Conservation (phyloP, 257 asterid species). For the Solanum neorickii region DNA sequence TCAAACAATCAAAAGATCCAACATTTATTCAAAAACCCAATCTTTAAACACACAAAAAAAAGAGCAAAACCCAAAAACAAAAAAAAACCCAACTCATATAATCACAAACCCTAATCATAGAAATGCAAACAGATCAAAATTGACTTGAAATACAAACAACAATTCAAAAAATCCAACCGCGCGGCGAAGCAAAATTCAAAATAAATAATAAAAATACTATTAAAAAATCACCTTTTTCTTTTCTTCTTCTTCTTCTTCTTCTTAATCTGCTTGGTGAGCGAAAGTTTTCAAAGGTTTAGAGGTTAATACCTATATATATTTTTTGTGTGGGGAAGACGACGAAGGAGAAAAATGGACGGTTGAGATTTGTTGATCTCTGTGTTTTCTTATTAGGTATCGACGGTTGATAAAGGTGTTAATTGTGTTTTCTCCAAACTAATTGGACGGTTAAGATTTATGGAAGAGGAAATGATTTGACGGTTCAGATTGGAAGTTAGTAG, state of each 20-base stretch:
- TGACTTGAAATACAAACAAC: neutral
- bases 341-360: conserved; percentile 33
- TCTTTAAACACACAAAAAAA: neutral
- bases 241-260: neutral
- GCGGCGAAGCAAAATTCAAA: neutral
- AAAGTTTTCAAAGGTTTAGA: fast-evolving
- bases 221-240: neutral
- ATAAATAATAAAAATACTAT: too few relatives aligned
- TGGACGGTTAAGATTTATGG: conserved; percentile 32
- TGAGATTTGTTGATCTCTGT: conserved; percentile 16
- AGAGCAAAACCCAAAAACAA: neutral
- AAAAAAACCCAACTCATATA: neutral
- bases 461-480: conserved; percentile 11
- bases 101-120: conserved; percentile 6
- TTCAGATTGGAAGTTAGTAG: conserved; percentile 13
- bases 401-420: conserved; percentile 17
- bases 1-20: neutral
- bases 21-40: neutral
- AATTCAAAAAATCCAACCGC: neutral
- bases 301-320: conserved; percentile 21
- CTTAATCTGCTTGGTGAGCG: neutral
- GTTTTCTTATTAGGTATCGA: conserved; percentile 23
- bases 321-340: neutral
- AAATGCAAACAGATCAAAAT: neutral
- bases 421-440: conserved; percentile 44